These are phyloP conservation scores for Epichloe baconii DNA, from an alignment of 2,329 filamentous ascomycete species.

Conservation along the genomic window DNA sequence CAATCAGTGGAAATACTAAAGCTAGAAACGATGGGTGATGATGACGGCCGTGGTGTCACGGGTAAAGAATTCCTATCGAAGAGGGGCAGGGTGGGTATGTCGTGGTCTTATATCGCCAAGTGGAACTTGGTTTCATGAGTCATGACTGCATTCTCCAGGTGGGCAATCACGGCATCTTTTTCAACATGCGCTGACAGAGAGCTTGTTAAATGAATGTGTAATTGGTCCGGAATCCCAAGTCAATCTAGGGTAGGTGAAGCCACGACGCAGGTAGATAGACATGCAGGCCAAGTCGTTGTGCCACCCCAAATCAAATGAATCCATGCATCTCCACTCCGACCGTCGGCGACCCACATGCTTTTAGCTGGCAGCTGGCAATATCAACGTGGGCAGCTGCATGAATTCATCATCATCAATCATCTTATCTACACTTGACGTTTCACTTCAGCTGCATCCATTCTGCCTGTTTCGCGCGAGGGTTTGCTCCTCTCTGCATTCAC, in stretches of 20 bases:
- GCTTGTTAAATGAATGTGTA: too few relatives aligned
- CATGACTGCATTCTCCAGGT: conserved; percentile 24
- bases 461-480: too few relatives aligned
- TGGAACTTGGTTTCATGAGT: conserved; percentile 35
- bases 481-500: too few relatives aligned
- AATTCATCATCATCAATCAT: background rate
- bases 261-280: too few relatives aligned
- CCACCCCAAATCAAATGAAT: too few relatives aligned
- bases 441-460: background rate
- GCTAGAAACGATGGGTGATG: conserved; percentile 36
- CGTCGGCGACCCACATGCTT: conserved; percentile 23
- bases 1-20: conserved; percentile 53
- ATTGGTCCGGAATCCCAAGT: too few relatives aligned
- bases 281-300: too few relatives aligned
- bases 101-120: conserved; percentile 28
- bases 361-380: background rate
- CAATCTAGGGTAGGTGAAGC: too few relatives aligned
- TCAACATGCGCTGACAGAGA: too few relatives aligned
- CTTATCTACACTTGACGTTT: background rate
- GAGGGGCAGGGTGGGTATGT: conserved; percentile 31
- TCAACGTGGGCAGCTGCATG: conserved; percentile 2
- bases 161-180: too few relatives aligned
- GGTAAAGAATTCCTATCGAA: conserved; percentile 32
- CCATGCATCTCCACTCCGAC: too few relatives aligned
- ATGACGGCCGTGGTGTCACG: conserved; percentile 34